Evolutionary conservation across 495 filamentous ascomycete genomes (phyloP).

Genomic region (Penicillium paxilli): DNA sequence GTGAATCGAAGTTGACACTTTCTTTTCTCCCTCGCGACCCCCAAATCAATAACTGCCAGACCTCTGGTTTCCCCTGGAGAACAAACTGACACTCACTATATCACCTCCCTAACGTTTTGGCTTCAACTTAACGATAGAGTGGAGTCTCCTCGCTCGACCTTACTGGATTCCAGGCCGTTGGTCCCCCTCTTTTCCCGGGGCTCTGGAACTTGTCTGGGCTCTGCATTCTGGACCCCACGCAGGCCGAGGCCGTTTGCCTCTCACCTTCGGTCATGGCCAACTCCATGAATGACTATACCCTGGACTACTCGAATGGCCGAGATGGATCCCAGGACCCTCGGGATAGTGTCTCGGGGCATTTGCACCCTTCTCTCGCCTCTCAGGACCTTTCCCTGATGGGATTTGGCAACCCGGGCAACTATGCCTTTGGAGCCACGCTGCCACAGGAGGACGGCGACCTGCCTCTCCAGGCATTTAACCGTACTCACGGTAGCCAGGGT

Average conservation of each 20-base stretch:
- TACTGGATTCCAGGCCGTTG: constrained; percentile 17
- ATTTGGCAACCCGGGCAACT: constrained; percentile 15
- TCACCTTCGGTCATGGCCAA: constrained; percentile 13
- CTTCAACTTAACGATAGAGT: not conserved
- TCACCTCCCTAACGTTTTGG: not conserved
- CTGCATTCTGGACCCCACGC: constrained; percentile 28
- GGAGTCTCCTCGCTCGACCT: constrained; percentile 11
- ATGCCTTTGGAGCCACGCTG: constrained; percentile 21
- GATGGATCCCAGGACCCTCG: constrained; percentile 11
- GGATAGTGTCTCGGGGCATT: constrained; percentile 5
- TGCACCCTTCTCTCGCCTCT: constrained; percentile 6
- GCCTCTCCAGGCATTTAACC: constrained; percentile 17
- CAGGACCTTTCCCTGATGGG: constrained; percentile 19
- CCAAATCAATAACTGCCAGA: not conserved
- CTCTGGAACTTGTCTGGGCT: constrained; percentile 26
- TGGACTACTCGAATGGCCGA: constrained; percentile 3
- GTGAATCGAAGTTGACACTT: not conserved
- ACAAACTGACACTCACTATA: not conserved
- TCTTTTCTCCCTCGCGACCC: constrained; percentile 5
- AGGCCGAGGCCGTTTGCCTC: constrained; percentile 16
- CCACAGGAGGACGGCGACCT: constrained; percentile 22
- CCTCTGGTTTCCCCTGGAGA: not conserved
- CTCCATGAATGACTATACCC: constrained; percentile 14
- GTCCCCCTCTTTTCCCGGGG: constrained; percentile 21
- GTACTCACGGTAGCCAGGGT: constrained; percentile 3